Conservation (phyloP, 352 stramenopile species). For the Globisporangium irregulare region DNA sequence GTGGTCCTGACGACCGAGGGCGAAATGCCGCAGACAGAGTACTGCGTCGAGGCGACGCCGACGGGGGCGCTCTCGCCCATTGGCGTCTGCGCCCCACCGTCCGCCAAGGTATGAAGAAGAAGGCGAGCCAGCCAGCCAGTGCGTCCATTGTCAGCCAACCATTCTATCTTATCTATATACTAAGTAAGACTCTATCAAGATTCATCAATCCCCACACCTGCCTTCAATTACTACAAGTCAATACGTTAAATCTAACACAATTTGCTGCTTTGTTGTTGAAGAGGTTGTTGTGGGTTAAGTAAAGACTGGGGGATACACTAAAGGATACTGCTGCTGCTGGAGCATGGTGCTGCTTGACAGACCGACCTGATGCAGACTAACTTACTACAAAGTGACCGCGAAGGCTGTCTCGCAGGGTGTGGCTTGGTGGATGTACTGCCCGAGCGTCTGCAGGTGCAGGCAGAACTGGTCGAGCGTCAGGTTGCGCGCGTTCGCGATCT, state of each 20-base stretch:
- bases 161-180: not conserved
- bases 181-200: not conserved
- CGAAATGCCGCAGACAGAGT: slow-evolving; percentile 6
- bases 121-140: not conserved
- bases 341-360: not conserved
- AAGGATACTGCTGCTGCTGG: not conserved
- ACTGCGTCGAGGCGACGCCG: slow-evolving; percentile 21
- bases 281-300: not conserved
- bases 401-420: slow-evolving; percentile 53
- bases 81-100: slow-evolving; percentile 14
- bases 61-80: slow-evolving; percentile 18
- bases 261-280: not conserved
- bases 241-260: not conserved
- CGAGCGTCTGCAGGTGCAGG: slow-evolving; percentile 49
- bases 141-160: not conserved
- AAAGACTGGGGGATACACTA: not conserved
- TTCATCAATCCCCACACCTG: not conserved
- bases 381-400: slow-evolving; percentile 41
- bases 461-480: slow-evolving; percentile 53
- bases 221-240: not conserved
- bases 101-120: slow-evolving; percentile 20
- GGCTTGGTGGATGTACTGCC: slow-evolving; percentile 52
- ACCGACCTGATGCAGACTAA: not conserved
- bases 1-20: slow-evolving; percentile 10
- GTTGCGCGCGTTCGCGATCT: slow-evolving; percentile 45